Base-by-base conservation (phyloP, 345 rosid species). In the Brassica juncea region DNA sequence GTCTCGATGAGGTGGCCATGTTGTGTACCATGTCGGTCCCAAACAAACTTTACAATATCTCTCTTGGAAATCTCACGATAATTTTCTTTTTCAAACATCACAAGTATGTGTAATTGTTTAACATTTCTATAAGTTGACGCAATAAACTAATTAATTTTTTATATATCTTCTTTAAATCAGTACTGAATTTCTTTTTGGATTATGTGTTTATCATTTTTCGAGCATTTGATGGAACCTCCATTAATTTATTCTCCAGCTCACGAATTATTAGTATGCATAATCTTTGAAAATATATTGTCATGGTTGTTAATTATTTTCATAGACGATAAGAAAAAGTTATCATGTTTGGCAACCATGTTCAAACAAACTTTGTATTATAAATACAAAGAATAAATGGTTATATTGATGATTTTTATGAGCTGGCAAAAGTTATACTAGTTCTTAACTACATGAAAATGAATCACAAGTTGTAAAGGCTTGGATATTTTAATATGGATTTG, bases 1-100 rank as follows among this genome's bases (percentile, higher is more conserved):
- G 75, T 63, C 71, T 74, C 32, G 16, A 37, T 68, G 83, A 69
- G 83, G 76, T 74, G 83, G 76, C 83, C 83, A 80, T 80, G 76
- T 75, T 80, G 59, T 74, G 58, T 68, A 11, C 66, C 28, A 6
- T 70, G 72, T 64, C 76, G 39, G 72, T 74, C 61, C 31, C 72
- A 32, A 47, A 34, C 70, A 34, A 47, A 44, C 57, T 62, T 21
- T 23, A 25, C 57, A 6, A 34, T 47, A n/a, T 3, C 35, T 47
- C n/a, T 74, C 66, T 74, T 68, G 35, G 0, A 66, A 12, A 58
- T 72, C 63, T 79, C 39, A 58, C 52, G 42, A 21, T 6, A 23
- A 8, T 15, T 67, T 15, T 44, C 42, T n/a, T 64, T 52, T 63
- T 5, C 59, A 78, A 23, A 21, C 25, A 30, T 70, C 52, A 52